phyloP scores from a whole-genome alignment of 2,329 filamentous ascomycete genomes.

The Byssothecium circinans region DNA sequence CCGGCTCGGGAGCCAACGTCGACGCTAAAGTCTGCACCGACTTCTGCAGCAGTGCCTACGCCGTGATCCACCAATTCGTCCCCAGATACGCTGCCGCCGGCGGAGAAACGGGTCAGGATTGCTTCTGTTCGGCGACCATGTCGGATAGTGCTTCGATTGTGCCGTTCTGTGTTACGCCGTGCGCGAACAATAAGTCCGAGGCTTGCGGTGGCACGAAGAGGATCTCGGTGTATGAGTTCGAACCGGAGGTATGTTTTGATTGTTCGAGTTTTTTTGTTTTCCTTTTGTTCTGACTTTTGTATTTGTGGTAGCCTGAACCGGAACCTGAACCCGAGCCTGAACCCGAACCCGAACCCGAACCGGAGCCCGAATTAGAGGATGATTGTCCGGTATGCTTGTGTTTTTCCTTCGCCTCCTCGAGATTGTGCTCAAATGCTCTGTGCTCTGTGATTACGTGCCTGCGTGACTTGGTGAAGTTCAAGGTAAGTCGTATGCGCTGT shows the following conservation, averaged over 20 bases:
- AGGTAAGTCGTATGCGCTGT: neutral
- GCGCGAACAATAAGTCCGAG: neutral
- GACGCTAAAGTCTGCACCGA: neutral
- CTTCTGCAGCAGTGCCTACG: neutral
- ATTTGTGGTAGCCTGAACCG: no score
- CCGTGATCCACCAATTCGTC: no score
- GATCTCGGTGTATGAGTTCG: neutral
- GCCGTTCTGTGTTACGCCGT: neutral
- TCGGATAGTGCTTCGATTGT: neutral
- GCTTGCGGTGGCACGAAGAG: neutral
- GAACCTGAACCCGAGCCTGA: no score
- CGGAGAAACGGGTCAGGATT: neutral
- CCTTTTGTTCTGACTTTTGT: no score
- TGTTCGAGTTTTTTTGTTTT: no score
- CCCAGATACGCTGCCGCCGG: neutral
- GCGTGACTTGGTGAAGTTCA: neutral
- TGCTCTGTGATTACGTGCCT: neutral
- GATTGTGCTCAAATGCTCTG: neutral
- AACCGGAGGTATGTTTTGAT: no score
- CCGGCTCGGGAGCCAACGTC: neutral
- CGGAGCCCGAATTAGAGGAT: no score
- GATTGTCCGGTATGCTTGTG: neutral
- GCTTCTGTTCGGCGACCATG: neutral
- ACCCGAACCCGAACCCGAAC: no score
- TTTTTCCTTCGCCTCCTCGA: neutral